phyloP scores from a whole-genome alignment of 257 asterid genomes.

The Solanum okadae region DNA sequence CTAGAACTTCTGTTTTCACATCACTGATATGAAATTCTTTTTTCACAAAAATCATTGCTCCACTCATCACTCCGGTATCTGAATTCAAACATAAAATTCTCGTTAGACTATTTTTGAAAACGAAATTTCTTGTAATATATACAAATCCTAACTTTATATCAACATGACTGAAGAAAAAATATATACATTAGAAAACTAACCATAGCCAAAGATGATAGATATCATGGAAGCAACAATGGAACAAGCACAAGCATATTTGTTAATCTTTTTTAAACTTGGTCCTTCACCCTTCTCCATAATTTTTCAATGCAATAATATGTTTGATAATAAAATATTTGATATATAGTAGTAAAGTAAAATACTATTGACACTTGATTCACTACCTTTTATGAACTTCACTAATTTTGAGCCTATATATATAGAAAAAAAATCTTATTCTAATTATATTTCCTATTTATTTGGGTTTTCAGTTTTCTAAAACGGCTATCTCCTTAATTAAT shows the following conservation, averaged over 20 bases:
- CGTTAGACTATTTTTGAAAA: background rate
- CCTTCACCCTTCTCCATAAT: constrained; percentile 17
- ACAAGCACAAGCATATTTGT: constrained; percentile 52
- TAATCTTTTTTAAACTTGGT: constrained; percentile 17
- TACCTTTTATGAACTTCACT: background rate
- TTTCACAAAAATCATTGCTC: constrained; percentile 41
- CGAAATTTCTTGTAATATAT: background rate
- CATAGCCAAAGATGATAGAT: constrained; percentile 68
- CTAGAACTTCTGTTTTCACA: constrained; percentile 37
- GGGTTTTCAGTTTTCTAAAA: background rate
- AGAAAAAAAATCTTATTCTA: background rate
- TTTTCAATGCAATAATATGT: background rate
- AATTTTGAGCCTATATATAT: background rate
- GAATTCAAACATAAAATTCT: background rate
- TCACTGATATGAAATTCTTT: constrained; percentile 55
- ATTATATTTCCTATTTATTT: background rate
- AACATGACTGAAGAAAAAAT: too few species aligned
- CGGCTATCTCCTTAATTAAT: too few species aligned
- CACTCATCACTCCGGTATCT: constrained; percentile 42
- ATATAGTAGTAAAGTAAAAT: background rate
- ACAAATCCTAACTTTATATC: too few species aligned
- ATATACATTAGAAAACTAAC: constrained; percentile 6
- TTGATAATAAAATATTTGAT: background rate
- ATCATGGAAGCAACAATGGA: constrained; percentile 62
- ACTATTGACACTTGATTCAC: background rate